Conservation (phyloP, 1,284 basidiomycete genomes). For the Omphalotus olearius region DNA sequence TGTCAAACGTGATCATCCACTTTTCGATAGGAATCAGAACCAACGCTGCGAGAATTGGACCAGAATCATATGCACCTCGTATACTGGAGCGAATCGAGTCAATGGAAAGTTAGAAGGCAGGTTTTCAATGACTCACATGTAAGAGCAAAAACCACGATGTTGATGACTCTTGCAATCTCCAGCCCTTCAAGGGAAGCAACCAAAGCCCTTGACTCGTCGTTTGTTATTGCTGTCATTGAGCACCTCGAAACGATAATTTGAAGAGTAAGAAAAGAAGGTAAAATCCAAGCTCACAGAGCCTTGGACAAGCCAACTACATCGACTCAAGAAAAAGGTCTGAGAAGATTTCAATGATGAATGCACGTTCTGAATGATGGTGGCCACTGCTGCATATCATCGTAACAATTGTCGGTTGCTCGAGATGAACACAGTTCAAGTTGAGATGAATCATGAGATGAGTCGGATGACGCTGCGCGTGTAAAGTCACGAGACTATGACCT, state of each 20-base stretch:
- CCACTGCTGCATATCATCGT: too few relatives aligned
- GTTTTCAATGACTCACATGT: conserved; percentile 19
- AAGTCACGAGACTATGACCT: too few relatives aligned
- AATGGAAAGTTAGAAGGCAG: neutral
- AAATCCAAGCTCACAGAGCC: neutral
- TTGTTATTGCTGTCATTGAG: neutral
- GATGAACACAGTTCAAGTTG: too few relatives aligned
- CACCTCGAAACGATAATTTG: neutral
- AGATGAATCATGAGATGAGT: too few relatives aligned
- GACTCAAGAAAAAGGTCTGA: too few relatives aligned
- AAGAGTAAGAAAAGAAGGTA: neutral
- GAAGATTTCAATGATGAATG: too few relatives aligned
- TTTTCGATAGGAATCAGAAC: conserved; percentile 12
- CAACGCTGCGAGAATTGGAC: neutral
- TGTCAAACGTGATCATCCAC: conserved; percentile 33
- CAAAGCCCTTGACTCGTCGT: neutral
- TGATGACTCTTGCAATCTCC: conserved; percentile 25
- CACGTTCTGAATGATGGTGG: too few relatives aligned
- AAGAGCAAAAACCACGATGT: conserved; percentile 29
- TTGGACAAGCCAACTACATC: too few relatives aligned
- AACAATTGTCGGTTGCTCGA: too few relatives aligned
- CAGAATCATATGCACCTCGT: conserved; percentile 12
- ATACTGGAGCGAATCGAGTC: conserved; percentile 9
- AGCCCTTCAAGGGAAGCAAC: conserved; percentile 23
- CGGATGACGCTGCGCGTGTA: too few relatives aligned